Conservation (phyloP, 108 stramenopile species). For the Halocafeteria seosinensis region DNA sequence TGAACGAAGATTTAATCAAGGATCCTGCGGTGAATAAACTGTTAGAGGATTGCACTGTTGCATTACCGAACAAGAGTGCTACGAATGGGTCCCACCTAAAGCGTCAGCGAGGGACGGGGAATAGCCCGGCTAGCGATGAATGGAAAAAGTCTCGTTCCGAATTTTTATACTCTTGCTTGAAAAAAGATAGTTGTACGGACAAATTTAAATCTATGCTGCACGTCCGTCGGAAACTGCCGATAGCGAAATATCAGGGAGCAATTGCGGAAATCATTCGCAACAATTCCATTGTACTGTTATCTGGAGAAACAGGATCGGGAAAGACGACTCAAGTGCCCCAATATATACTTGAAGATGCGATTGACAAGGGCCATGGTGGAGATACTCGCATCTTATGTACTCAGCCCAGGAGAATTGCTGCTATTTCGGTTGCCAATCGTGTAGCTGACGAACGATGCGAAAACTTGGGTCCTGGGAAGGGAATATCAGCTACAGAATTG, state of each 20-base stretch:
- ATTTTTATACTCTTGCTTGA: too few species aligned
- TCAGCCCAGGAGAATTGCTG: slow-evolving; percentile 81
- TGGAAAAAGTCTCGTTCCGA: too few species aligned
- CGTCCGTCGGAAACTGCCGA: slow-evolving; percentile 46
- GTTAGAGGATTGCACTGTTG: too few species aligned
- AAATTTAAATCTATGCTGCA: neutral
- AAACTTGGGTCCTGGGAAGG: too few species aligned
- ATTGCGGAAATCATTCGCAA: slow-evolving; percentile 39
- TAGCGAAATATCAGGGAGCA: slow-evolving; percentile 35
- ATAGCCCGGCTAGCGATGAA: too few species aligned
- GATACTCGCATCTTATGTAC: slow-evolving; percentile 64
- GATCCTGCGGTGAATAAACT: too few species aligned
- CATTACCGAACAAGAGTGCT: too few species aligned
- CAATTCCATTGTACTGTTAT: slow-evolving; percentile 48
- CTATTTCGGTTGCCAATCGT: slow-evolving; percentile 69
- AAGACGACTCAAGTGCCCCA: slow-evolving; percentile 79
- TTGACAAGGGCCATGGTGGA: slow-evolving; percentile 32
- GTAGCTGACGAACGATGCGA: slow-evolving; percentile 77
- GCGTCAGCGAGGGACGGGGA: too few species aligned
- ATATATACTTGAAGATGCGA: slow-evolving; percentile 63
- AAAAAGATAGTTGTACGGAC: too few species aligned
- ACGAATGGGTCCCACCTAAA: too few species aligned
- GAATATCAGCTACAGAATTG: too few species aligned
- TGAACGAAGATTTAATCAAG: too few species aligned
- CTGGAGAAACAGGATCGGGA: slow-evolving; percentile 62